Conservation (phyloP, 495 filamentous ascomycete genomes). For the Copromyces sp. region DNA sequence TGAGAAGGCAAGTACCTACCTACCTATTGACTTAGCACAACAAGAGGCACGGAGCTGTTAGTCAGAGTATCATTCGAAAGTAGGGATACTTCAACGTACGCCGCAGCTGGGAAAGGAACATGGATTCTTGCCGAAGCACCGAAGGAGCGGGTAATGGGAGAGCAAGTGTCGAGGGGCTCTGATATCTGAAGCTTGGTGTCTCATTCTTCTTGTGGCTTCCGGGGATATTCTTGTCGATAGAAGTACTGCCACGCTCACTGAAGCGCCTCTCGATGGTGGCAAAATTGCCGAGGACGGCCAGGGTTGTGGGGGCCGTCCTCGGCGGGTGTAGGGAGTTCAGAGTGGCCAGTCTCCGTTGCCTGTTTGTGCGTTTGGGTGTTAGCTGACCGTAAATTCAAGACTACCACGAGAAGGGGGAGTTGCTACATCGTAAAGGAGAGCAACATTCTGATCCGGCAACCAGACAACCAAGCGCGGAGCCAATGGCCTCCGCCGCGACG, state of each 20-base stretch:
- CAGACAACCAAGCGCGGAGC: background rate
- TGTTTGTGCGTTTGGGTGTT: background rate
- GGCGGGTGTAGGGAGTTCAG: background rate
- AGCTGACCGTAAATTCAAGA: background rate
- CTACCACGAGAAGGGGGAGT: background rate
- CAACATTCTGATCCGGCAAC: background rate
- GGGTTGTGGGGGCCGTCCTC: background rate
- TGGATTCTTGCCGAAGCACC: too few species aligned
- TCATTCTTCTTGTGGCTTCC: too few species aligned
- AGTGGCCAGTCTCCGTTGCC: background rate
- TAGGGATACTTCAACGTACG: background rate
- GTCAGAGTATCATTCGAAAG: background rate
- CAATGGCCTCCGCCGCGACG: background rate
- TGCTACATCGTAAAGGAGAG: too few species aligned
- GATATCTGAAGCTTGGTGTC: too few species aligned
- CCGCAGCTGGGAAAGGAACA: background rate
- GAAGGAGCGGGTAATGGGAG: too few species aligned
- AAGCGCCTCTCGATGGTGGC: too few species aligned
- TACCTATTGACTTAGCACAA: background rate
- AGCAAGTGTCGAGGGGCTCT: too few species aligned
- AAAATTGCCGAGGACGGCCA: too few species aligned
- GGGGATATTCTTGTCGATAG: too few species aligned
- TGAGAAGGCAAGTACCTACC: background rate
- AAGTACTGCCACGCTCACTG: too few species aligned
- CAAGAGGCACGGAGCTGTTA: background rate